Percentiles rank a stretch among this genome's conserved stretches.
phyloP scores from a whole-genome alignment of 805 yeast species.

The Metschnikowia amazonensis region DNA sequence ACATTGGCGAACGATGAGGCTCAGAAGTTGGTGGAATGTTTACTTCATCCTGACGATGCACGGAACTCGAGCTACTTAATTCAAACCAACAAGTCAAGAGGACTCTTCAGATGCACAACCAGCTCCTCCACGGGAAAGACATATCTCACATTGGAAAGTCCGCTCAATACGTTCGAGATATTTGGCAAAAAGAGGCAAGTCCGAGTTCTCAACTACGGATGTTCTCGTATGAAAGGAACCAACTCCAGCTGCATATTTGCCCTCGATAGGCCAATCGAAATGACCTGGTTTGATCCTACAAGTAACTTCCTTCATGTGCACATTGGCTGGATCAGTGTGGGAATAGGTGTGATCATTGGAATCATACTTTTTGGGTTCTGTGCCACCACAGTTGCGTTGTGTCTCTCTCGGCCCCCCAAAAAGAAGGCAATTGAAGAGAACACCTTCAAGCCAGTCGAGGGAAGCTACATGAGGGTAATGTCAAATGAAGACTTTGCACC shows the following conservation, averaged over 20 bases:
- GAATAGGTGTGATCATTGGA: conserved; percentile 64
- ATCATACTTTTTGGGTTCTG: conserved; percentile 37
- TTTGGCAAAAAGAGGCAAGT: conserved; percentile 50
- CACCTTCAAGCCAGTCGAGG: conserved; percentile 16
- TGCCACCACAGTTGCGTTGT: conserved; percentile 18
- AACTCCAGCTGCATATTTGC: conserved; percentile 53
- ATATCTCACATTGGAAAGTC: conserved; percentile 9
- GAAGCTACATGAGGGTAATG: conserved; percentile 38
- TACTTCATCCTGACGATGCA: conserved; percentile 18
- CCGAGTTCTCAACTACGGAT: conserved; percentile 57
- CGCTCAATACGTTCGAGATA: not conserved
- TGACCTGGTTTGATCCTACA: conserved; percentile 54
- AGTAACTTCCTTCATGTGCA: conserved; percentile 51
- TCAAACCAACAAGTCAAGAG: conserved; percentile 16
- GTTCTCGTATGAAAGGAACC: conserved; percentile 33
- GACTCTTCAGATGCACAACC: conserved; percentile 13
- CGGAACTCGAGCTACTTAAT: conserved; percentile 8
- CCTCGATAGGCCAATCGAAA: conserved; percentile 64
- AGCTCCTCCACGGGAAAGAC: conserved; percentile 14
- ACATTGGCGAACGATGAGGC: conserved; percentile 59
- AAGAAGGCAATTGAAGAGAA: conserved; percentile 6
- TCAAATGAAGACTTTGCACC: conserved; percentile 25
- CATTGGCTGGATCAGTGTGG: conserved; percentile 64
- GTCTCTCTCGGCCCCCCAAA: conserved; percentile 12
- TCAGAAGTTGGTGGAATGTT: conserved; percentile 45